Base-by-base conservation (phyloP, 1,284 basidiomycete genomes). In the Ceratobasidium theobromae region DNA sequence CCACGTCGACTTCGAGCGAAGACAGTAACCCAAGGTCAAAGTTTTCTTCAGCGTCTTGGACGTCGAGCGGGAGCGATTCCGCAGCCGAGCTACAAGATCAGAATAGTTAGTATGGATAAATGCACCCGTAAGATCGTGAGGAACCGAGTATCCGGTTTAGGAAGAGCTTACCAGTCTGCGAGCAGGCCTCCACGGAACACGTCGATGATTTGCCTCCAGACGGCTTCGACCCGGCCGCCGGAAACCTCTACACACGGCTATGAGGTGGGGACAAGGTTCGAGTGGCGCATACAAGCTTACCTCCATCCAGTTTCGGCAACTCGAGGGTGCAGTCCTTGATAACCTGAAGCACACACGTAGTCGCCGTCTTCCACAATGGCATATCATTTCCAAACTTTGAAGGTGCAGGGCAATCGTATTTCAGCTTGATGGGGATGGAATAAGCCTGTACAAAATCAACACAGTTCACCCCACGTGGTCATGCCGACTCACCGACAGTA, bases 281-380 rank as follows among this genome's bases (percentile, higher is more conserved):
- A 11, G 18, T 53, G 28, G 35, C 35, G 30, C 51, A 30, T 57
- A 46, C 16, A 38, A 30, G 16, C 79, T 66, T 30, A 85, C 86
- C 78, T 68, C 78, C 71, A 14, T 76, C 82, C 11, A 87, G 73
- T 8, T 70, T 71, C 68, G 82, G 76, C 45, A 89, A 76, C 67
- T 81, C 81, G 38, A 73, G 69, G 1, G 82, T 80, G 70, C 83
- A 84, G 68, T 87, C 87, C 67, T 84, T 88, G 52, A 90, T 85
- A 54, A 89, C 81, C 14, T 78, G 79, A 70, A 91, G 76, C 74
- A 91, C 89, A 72, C 81, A 84, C 3, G 80, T 84, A 9, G 89
- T 88, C 1, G 93, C 93, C 0, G 91, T 94, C 76, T 93, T 94
- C 95, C 94, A 97, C 6, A 97, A 77, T 0, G 93, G 92, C n/a